A percentile compares a stretch with the other conserved stretches of the same genome.
Evolutionary conservation across 1,284 basidiomycete species (phyloP).

Genomic region (Irpex rosettiformis): DNA sequence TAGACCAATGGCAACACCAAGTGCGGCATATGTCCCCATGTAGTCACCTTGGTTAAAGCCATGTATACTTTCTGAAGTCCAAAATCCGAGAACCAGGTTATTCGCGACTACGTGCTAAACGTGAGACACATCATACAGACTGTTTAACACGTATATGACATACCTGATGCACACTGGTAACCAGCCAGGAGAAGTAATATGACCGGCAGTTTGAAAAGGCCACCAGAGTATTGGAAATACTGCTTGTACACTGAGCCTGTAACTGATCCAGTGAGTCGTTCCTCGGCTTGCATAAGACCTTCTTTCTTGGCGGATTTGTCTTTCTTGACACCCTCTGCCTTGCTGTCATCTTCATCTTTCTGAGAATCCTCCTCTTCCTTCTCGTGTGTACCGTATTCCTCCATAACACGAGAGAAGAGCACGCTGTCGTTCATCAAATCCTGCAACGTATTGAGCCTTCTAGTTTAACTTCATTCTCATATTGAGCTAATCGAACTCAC

Average conservation of each 20-base stretch:
- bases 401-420: conserved; percentile 57
- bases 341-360: conserved; percentile 24
- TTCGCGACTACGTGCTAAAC: conserved; percentile 29
- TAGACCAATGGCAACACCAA: conserved; percentile 56
- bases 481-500: conserved; percentile 28
- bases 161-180: conserved; percentile 30
- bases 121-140: background rate
- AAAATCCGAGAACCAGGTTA: conserved; percentile 39
- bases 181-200: conserved; percentile 32
- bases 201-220: conserved; percentile 35
- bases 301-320: conserved; percentile 11
- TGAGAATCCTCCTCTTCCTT: conserved; percentile 26
- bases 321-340: conserved; percentile 12
- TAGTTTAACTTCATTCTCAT: no score
- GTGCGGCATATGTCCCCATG: conserved; percentile 66
- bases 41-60: conserved; percentile 57
- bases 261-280: conserved; percentile 33
- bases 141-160: background rate
- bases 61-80: conserved; percentile 34
- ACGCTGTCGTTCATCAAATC: conserved; percentile 49
- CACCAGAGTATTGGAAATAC: conserved; percentile 46
- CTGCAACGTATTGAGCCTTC: conserved; percentile 25
- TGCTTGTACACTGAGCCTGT: conserved; percentile 31
- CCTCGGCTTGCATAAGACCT: conserved; percentile 36
- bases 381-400: conserved; percentile 53